These are phyloP conservation scores for Chenopodium berlandieri DNA, from an alignment of 148 eudicot genomes.

Conservation along the genomic window DNA sequence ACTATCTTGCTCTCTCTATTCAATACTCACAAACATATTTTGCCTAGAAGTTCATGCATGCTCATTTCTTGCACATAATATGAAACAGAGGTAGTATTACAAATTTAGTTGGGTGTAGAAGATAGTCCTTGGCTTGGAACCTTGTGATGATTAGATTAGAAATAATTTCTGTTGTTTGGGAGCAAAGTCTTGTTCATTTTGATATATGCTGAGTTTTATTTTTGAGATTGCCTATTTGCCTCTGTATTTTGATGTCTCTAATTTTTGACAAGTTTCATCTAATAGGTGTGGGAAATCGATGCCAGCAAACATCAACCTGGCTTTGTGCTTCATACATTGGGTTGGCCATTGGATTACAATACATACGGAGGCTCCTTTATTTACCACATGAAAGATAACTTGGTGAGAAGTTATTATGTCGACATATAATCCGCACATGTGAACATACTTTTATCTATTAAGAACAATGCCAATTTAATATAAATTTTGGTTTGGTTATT, in stretches of 20 bases:
- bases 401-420: slow-evolving; percentile 41
- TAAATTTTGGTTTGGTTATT: background rate
- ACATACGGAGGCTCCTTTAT: slow-evolving; percentile 97
- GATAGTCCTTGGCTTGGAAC: background rate
- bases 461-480: background rate
- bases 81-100: background rate
- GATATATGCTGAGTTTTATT: background rate
- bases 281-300: slow-evolving; percentile 91
- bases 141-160: background rate
- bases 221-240: background rate
- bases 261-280: slow-evolving; percentile 12
- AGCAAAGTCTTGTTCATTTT: background rate
- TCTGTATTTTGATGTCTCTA: slow-evolving; percentile 6
- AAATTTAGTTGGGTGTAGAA: background rate
- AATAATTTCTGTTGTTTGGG: background rate
- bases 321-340: slow-evolving; percentile 78
- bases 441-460: background rate
- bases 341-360: slow-evolving; percentile 89
- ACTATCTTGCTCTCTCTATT: too few relatives aligned
- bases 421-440: background rate
- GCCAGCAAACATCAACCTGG: slow-evolving; percentile 81
- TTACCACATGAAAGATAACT: slow-evolving; percentile 91
- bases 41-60: too few relatives aligned
- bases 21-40: too few relatives aligned
- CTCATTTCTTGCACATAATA: too few relatives aligned